phyloP scores from a whole-genome alignment of 2,329 filamentous ascomycete species.

The Karstenula rhodostoma region DNA sequence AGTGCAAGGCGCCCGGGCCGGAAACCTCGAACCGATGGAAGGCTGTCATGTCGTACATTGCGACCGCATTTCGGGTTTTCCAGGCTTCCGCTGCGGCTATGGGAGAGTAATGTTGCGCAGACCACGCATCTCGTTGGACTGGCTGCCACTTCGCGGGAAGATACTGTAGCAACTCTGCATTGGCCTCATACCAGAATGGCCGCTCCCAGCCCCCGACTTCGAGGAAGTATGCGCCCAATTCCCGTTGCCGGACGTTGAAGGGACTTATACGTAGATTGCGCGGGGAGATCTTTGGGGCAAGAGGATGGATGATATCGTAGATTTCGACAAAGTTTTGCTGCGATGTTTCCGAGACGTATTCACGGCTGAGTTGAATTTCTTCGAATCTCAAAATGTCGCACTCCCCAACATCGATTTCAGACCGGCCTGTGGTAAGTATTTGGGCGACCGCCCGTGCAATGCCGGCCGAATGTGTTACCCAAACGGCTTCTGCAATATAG shows the following conservation, averaged over 20 bases:
- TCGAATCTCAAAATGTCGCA: slow-evolving; percentile 70
- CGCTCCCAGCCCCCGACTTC: slow-evolving; percentile 69
- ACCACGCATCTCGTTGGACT: slow-evolving; percentile 66
- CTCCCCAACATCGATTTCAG: slow-evolving; percentile 64
- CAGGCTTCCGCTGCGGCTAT: slow-evolving; percentile 68
- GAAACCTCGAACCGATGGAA: slow-evolving; percentile 66
- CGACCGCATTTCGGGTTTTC: slow-evolving; percentile 69
- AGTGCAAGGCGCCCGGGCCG: slow-evolving; percentile 63
- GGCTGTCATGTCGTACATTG: slow-evolving; percentile 70
- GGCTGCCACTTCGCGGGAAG: slow-evolving; percentile 65
- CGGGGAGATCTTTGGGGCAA: slow-evolving; percentile 65
- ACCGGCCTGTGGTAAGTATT: slow-evolving; percentile 64
- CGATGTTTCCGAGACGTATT: slow-evolving; percentile 67
- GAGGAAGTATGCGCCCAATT: slow-evolving; percentile 67
- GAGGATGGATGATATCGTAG: slow-evolving; percentile 70
- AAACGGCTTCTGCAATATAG: slow-evolving; percentile 71
- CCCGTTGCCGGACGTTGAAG: slow-evolving; percentile 63
- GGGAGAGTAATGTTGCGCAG: slow-evolving; percentile 64
- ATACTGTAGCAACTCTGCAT: slow-evolving; percentile 59
- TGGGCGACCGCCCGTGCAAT: slow-evolving; percentile 69
- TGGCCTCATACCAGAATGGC: slow-evolving; percentile 69
- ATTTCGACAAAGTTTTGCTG: slow-evolving; percentile 70
- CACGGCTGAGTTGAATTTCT: slow-evolving; percentile 64
- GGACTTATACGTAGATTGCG: slow-evolving; percentile 67
- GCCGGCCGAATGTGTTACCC: slow-evolving; percentile 72